A percentile compares a stretch with the other conserved stretches of the same genome.
phyloP scores from a whole-genome alignment of 331 rosid genomes.

The Rosa hybrid region DNA sequence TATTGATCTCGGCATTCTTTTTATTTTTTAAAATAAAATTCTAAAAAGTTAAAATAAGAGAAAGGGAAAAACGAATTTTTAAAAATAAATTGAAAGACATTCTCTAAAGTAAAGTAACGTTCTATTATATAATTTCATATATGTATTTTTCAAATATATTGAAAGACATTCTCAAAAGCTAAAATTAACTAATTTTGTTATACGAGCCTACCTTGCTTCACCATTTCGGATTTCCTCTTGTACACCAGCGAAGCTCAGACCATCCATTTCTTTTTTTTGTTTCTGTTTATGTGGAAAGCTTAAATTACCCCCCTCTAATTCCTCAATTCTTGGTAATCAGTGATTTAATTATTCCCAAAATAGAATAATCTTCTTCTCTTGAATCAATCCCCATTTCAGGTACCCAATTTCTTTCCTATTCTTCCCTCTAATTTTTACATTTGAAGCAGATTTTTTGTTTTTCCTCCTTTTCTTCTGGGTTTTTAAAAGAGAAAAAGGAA shows the following conservation, averaged over 20 bases:
- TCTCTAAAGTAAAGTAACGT: too few relatives aligned
- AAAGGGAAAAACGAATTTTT: too few relatives aligned
- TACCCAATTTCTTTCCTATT: constrained; percentile 11
- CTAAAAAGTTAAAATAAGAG: too few relatives aligned
- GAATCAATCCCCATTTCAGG: constrained; percentile 29
- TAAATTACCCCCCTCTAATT: constrained; percentile 17
- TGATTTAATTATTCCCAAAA: constrained; percentile 8
- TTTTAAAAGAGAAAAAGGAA: constrained; percentile 8
- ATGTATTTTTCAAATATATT: too few relatives aligned
- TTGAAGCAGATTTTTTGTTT: neutral
- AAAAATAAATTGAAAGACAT: too few relatives aligned
- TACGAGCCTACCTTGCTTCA: constrained; percentile 5
- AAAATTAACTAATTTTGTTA: neutral
- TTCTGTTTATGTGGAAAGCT: constrained; percentile 19
- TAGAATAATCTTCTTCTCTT: constrained; percentile 22
- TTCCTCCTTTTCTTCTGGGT: neutral
- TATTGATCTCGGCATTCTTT: too few relatives aligned
- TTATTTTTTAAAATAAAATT: too few relatives aligned
- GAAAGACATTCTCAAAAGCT: neutral
- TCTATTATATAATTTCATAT: too few relatives aligned
- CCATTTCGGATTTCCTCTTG: neutral
- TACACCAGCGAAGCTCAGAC: constrained; percentile 17
- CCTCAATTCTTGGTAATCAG: constrained; percentile 29
- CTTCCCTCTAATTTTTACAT: constrained; percentile 4
- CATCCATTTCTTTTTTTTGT: constrained; percentile 28